Evolutionary conservation across 2,329 filamentous ascomycete species (phyloP).

Genomic region (Colletotrichum agaves): DNA sequence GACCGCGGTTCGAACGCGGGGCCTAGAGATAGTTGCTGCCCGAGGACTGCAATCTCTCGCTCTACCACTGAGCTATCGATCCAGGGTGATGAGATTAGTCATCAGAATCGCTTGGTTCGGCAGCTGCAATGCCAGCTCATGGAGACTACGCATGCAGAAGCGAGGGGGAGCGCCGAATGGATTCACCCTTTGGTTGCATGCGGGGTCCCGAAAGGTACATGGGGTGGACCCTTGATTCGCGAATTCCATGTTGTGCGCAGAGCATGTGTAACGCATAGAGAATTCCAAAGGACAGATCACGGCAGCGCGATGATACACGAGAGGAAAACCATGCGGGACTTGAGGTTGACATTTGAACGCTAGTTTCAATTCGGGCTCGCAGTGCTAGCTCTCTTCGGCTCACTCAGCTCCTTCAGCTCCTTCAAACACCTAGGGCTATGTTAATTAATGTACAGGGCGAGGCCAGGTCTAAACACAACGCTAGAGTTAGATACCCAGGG

Average conservation of each 20-base stretch:
- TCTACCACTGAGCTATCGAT: constrained; percentile 39
- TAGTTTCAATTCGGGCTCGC: constrained; percentile 9
- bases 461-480: constrained; percentile 36
- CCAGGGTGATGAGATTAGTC: constrained; percentile 21
- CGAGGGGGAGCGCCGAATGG: background rate
- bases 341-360: constrained; percentile 3
- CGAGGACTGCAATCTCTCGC: constrained; percentile 35
- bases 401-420: constrained; percentile 3
- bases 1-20: constrained; percentile 38
- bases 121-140: background rate
- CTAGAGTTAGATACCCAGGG: constrained; percentile 82
- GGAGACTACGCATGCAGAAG: constrained; percentile 13
- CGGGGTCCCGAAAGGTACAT: background rate
- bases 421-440: constrained; percentile 29
- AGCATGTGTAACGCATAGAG: no score
- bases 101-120: background rate
- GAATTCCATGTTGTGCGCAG: no score
- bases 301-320: no score
- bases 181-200: background rate
- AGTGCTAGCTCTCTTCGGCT: constrained; percentile 18
- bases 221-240: constrained; percentile 12
- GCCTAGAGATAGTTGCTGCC: constrained; percentile 35
- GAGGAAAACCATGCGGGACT: background rate
- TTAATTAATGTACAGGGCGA: constrained; percentile 39
- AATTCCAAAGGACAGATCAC: no score